Conservation (phyloP, 495 filamentous ascomycete species). For the Aspergillus ostianus region DNA sequence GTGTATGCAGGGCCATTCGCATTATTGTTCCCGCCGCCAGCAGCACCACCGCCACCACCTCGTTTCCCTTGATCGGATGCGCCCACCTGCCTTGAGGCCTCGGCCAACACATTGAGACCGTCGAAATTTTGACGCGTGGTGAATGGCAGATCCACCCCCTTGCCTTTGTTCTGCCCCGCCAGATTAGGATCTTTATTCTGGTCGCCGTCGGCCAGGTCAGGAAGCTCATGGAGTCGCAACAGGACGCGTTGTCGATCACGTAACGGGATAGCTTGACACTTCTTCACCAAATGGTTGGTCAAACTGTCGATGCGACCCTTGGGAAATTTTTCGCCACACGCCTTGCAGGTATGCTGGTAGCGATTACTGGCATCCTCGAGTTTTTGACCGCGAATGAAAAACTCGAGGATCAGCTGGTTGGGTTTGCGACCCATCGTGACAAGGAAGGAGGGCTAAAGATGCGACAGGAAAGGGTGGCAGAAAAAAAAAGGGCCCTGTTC, state of each 20-base stretch:
- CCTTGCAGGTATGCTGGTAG: slow-evolving; percentile 83
- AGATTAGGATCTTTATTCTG: slow-evolving; percentile 36
- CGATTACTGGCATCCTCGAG: slow-evolving; percentile 81
- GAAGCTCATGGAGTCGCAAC: slow-evolving; percentile 54
- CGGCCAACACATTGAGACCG: slow-evolving; percentile 75
- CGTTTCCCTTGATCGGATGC: slow-evolving; percentile 47
- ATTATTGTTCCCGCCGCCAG: background rate
- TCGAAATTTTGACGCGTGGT: slow-evolving; percentile 60
- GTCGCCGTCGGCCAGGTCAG: slow-evolving; percentile 38
- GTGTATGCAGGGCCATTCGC: slow-evolving; percentile 32
- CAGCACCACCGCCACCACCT: slow-evolving; percentile 13
- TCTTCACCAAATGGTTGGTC: slow-evolving; percentile 73
- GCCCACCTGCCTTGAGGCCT: slow-evolving; percentile 72
- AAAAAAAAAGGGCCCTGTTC: slow-evolving; percentile 8
- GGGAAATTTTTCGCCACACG: slow-evolving; percentile 79
- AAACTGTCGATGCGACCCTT: slow-evolving; percentile 82
- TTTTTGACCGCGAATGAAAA: slow-evolving; percentile 79
- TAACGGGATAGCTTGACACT: slow-evolving; percentile 70
- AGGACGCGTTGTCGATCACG: slow-evolving; percentile 65
- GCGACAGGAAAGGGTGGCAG: slow-evolving; percentile 15
- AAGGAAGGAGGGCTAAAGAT: slow-evolving; percentile 6
- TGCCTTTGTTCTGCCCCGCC: slow-evolving; percentile 38
- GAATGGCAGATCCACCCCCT: slow-evolving; percentile 39
- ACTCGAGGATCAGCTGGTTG: slow-evolving; percentile 77
- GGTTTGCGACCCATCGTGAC: slow-evolving; percentile 72